A percentile compares a stretch with the other conserved stretches of the same genome.
Conservation (phyloP, 345 rosid species). For the Geranium rotundifolium region DNA sequence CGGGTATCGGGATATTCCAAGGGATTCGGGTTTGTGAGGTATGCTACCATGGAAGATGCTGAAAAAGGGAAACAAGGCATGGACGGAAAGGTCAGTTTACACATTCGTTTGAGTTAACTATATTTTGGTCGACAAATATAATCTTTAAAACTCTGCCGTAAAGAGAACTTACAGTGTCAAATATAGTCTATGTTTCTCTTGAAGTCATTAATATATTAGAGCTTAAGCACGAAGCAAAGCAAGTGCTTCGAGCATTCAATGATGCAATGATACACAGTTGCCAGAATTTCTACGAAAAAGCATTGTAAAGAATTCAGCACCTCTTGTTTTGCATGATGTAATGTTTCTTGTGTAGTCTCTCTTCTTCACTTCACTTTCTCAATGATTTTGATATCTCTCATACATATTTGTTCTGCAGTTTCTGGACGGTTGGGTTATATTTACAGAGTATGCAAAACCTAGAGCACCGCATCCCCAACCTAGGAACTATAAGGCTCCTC, state of each 20-base stretch:
- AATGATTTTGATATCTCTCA: neutral
- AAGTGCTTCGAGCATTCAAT: no score
- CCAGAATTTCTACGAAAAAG: no score
- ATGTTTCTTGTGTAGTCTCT: no score
- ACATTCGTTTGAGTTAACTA: neutral
- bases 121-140: neutral
- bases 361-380: no score
- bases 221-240: no score
- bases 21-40: slow-evolving; percentile 90
- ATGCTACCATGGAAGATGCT: slow-evolving; percentile 68
- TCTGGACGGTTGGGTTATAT: slow-evolving; percentile 56
- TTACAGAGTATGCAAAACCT: slow-evolving; percentile 43
- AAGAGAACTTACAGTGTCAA: neutral
- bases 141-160: neutral
- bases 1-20: slow-evolving; percentile 72
- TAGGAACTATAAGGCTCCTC: slow-evolving; percentile 10
- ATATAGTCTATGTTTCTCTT: no score
- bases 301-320: no score
- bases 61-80: slow-evolving; percentile 72
- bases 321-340: no score
- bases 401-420: slow-evolving; percentile 21
- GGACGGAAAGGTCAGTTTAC: slow-evolving; percentile 72
- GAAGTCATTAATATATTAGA: no score
- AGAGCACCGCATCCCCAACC: slow-evolving; percentile 13
- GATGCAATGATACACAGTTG: no score